Percentiles rank a stretch among this genome's conserved stretches.
Conservation (phyloP, 257 asterid genomes). For the Plantago major region DNA sequence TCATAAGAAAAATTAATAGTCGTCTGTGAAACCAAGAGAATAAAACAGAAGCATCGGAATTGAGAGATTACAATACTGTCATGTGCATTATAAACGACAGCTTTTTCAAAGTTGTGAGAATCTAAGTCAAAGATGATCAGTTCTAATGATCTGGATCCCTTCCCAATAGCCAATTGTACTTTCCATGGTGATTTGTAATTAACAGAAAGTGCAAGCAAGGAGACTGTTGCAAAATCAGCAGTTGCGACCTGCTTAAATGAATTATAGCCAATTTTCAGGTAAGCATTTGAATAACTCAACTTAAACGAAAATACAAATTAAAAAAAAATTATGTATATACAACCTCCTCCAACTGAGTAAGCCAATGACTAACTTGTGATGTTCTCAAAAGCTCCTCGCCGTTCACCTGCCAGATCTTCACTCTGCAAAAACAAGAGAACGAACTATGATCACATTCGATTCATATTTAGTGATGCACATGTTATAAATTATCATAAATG, state of each 20-base stretch:
- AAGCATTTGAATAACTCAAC: constrained; percentile 11
- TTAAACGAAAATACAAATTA: constrained; percentile 9
- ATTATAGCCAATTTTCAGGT: constrained; percentile 17
- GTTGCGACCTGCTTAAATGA: constrained; percentile 38
- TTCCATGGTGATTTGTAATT: constrained; percentile 39
- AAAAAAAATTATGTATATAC: constrained; percentile 12
- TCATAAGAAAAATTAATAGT: constrained; percentile 19
- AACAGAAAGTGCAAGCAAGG: constrained; percentile 51
- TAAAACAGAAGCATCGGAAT: constrained; percentile 16
- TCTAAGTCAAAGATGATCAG: constrained; percentile 53
- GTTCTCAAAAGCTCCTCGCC: constrained; percentile 48
- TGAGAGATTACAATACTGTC: constrained; percentile 54
- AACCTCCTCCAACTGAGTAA: constrained; percentile 70
- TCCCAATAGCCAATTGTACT: constrained; percentile 67
- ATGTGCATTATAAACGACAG: constrained; percentile 57
- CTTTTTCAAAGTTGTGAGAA: constrained; percentile 33
- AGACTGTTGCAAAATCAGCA: constrained; percentile 41
- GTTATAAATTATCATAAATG: background rate
- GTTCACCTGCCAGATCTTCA: constrained; percentile 73
- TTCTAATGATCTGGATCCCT: constrained; percentile 79
- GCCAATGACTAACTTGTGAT: constrained; percentile 44
- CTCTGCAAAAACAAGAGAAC: constrained; percentile 39
- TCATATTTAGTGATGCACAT: too few species aligned
- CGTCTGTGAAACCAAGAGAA: constrained; percentile 14
- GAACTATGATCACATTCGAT: constrained; percentile 8